Evolutionary conservation across 2,329 filamentous ascomycete genomes (phyloP).

Genomic region (Byssothecium circinans): DNA sequence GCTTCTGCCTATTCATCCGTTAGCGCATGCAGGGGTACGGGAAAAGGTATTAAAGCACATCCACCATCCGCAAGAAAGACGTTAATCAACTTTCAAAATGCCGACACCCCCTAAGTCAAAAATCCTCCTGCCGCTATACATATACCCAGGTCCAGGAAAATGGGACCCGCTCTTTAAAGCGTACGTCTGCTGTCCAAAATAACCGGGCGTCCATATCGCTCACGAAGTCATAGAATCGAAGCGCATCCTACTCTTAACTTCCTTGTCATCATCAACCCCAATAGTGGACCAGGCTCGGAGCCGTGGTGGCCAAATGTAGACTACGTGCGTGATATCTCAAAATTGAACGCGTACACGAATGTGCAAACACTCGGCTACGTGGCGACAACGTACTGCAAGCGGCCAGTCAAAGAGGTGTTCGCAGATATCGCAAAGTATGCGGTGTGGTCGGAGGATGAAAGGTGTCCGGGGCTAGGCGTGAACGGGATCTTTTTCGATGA

Average conservation of each 20-base stretch:
- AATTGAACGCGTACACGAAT: constrained; percentile 48
- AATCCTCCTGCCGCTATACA: constrained; percentile 54
- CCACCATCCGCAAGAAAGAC: background rate
- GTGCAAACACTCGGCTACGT: constrained; percentile 56
- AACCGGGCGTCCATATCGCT: background rate
- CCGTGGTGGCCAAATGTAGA: constrained; percentile 51
- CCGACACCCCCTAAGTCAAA: constrained; percentile 18
- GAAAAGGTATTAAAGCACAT: constrained; percentile 3
- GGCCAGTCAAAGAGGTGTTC: constrained; percentile 18
- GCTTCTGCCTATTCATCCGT: constrained; percentile 3
- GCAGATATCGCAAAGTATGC: constrained; percentile 52
- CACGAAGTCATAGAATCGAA: constrained; percentile 13
- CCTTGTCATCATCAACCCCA: constrained; percentile 55
- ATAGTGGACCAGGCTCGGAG: constrained; percentile 49
- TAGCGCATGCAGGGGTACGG: constrained; percentile 7
- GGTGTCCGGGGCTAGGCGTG: constrained; percentile 42
- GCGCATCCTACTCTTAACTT: constrained; percentile 48
- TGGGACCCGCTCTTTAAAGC: constrained; percentile 53
- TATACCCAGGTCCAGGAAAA: constrained; percentile 51
- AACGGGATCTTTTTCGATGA: constrained; percentile 58
- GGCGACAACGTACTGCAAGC: constrained; percentile 50
- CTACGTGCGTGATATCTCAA: constrained; percentile 49
- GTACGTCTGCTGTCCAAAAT: constrained; percentile 26
- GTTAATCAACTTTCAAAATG: constrained; percentile 3
- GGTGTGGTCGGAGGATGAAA: constrained; percentile 40